These are phyloP conservation scores for Corynascus novoguineensis DNA, from an alignment of 495 filamentous ascomycete species.

Conservation along the genomic window DNA sequence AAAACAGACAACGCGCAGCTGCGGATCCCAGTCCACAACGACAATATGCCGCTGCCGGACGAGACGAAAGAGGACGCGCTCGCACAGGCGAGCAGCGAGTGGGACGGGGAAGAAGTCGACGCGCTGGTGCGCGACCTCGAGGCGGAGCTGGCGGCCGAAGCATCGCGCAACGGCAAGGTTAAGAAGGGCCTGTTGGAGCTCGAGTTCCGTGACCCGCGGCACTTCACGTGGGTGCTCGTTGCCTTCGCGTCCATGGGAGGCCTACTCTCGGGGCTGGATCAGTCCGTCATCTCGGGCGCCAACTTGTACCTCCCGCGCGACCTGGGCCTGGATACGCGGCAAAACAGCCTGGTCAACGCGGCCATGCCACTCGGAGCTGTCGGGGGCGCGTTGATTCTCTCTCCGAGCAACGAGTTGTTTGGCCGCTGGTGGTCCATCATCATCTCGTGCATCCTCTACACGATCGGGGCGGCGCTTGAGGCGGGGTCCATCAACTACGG, in stretches of 20 bases:
- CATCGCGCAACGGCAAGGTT: no score
- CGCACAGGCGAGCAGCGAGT: no score
- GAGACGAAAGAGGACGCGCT: no score
- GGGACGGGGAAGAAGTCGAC: not conserved
- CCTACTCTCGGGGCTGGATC: conserved; percentile 2
- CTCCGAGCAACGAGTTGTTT: conserved; percentile 3
- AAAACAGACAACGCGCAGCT: no score
- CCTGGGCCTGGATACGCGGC: conserved; percentile 5
- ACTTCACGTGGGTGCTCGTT: conserved; percentile 8
- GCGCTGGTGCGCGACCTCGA: conserved; percentile 2
- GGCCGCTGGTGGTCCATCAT: conserved; percentile 7
- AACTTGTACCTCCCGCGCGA: conserved; percentile 1
- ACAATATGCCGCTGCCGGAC: no score
- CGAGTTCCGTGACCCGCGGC: not conserved
- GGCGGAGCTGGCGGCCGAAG: not conserved
- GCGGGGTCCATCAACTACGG: conserved; percentile 6
- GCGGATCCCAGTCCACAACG: no score
- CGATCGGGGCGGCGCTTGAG: not conserved
- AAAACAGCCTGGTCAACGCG: conserved; percentile 11
- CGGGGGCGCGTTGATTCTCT: not conserved
- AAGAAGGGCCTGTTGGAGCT: conserved; percentile 1
- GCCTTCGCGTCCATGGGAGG: conserved; percentile 8
- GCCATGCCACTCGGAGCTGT: conserved; percentile 9
- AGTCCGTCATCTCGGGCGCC: conserved; percentile 8
- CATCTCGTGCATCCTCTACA: conserved; percentile 4